Percentiles rank a stretch among this genome's conserved stretches.
Conservation (phyloP, 2,329 filamentous ascomycete species). For the Elsinoe necatrix region DNA sequence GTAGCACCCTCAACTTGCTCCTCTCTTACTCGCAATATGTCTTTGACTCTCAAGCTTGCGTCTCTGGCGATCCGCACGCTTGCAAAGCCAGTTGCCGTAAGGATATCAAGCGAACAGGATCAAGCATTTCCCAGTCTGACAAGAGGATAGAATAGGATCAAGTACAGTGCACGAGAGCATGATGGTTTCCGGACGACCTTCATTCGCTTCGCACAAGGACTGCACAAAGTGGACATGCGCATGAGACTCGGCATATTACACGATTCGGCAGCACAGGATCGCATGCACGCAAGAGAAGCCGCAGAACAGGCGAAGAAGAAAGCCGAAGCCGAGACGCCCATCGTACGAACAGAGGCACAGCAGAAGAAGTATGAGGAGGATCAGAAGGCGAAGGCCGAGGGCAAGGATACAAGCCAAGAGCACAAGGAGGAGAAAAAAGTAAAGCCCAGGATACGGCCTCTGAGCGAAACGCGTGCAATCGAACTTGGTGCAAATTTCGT, state of each 20-base stretch:
- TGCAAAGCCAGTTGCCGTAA: slow-evolving; percentile 60
- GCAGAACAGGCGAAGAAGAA: slow-evolving; percentile 47
- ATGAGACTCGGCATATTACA: slow-evolving; percentile 58
- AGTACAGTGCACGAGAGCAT: slow-evolving; percentile 60
- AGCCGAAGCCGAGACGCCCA: slow-evolving; percentile 42
- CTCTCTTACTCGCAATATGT: slow-evolving; percentile 38
- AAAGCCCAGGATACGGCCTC: slow-evolving; percentile 51
- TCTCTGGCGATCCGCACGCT: slow-evolving; percentile 57
- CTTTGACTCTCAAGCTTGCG: slow-evolving; percentile 57
- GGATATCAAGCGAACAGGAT: not conserved
- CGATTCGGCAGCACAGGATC: slow-evolving; percentile 48
- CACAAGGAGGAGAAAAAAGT: slow-evolving; percentile 35
- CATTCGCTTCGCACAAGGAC: slow-evolving; percentile 52
- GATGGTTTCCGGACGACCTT: slow-evolving; percentile 55
- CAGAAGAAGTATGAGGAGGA: slow-evolving; percentile 45
- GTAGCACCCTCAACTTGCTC: not conserved
- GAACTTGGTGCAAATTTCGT: slow-evolving; percentile 63
- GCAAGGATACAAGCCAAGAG: slow-evolving; percentile 31
- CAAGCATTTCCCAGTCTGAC: slow-evolving; percentile 16
- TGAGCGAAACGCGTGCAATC: slow-evolving; percentile 60
- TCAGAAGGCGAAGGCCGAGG: slow-evolving; percentile 34
- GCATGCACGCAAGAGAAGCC: slow-evolving; percentile 45
- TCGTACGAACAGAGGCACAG: slow-evolving; percentile 54
- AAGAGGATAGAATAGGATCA: slow-evolving; percentile 52
- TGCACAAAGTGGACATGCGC: slow-evolving; percentile 60